Conservation (phyloP, 257 asterid genomes). For the Galeopsis tetrahit region DNA sequence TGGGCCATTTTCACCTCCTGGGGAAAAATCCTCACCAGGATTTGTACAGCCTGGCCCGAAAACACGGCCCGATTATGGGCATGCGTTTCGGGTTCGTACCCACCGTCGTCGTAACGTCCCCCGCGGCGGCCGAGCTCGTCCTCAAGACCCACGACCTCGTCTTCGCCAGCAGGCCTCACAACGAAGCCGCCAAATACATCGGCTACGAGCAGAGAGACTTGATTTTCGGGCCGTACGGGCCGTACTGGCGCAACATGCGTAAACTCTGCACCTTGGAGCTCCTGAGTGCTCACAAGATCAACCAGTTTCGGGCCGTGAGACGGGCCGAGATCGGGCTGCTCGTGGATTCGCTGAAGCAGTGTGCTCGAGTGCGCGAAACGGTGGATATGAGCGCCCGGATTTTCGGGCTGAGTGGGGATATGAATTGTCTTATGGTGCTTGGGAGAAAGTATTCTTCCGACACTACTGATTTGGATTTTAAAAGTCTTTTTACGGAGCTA, state of each 20-base stretch:
- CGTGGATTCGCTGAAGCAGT: constrained; percentile 19
- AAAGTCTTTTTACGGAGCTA: constrained; percentile 21
- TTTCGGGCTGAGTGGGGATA: constrained; percentile 25
- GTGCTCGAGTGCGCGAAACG: neutral
- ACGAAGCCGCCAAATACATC: neutral
- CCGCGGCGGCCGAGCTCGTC: constrained; percentile 29
- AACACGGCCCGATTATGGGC: constrained; percentile 37
- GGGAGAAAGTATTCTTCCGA: constrained; percentile 37
- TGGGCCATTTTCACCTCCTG: constrained; percentile 26
- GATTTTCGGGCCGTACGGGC: constrained; percentile 30
- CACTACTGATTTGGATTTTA: constrained; percentile 33
- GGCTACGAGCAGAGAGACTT: constrained; percentile 22
- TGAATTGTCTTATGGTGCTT: constrained; percentile 40
- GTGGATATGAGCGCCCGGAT: constrained; percentile 36
- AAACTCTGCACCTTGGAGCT: constrained; percentile 36
- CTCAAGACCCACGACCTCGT: constrained; percentile 5
- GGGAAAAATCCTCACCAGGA: constrained; percentile 30
- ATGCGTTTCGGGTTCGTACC: constrained; percentile 28
- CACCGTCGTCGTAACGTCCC: constrained; percentile 23
- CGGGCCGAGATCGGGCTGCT: constrained; percentile 32
- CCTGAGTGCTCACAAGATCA: constrained; percentile 25
- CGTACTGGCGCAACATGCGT: constrained; percentile 45
- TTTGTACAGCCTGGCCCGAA: constrained; percentile 24
- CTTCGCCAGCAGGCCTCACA: constrained; percentile 33
- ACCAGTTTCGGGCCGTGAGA: constrained; percentile 24